These are phyloP conservation scores for Talaromyces pinophilus DNA, from an alignment of 2,329 filamentous ascomycete genomes.

Conservation along the genomic window DNA sequence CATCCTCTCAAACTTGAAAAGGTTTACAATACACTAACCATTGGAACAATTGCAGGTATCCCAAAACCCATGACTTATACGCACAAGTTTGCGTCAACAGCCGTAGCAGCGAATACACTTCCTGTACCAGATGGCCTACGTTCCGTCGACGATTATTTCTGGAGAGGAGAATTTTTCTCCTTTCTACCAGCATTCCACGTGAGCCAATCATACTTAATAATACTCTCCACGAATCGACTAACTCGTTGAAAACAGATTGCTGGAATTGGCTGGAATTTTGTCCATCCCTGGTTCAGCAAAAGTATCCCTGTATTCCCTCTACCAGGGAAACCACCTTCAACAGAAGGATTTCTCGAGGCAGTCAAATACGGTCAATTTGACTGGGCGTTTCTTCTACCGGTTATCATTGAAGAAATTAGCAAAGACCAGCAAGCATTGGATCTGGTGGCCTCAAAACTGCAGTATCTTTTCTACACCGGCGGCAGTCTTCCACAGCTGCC, in stretches of 20 bases:
- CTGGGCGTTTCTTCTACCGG: constrained; percentile 10
- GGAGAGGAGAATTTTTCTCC: constrained; percentile 7
- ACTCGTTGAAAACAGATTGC: constrained; percentile 6
- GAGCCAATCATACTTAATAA: not conserved
- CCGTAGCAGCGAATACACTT: not conserved
- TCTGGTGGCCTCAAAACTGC: not conserved
- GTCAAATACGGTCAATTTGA: not conserved
- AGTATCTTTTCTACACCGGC: constrained; percentile 5
- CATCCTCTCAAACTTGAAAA: not conserved
- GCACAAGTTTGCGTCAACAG: not conserved
- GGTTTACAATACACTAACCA: not conserved
- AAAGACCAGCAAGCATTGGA: not conserved
- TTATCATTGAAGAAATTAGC: constrained; percentile 12
- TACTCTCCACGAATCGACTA: not conserved
- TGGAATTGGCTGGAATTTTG: constrained; percentile 6
- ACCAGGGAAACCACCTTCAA: constrained; percentile 7
- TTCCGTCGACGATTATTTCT: not conserved
- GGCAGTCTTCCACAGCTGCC: not conserved
- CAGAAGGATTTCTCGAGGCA: constrained; percentile 7
- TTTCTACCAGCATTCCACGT: constrained; percentile 16
- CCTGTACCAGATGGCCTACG: not conserved
- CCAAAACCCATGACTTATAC: not conserved
- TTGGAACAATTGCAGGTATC: not conserved
- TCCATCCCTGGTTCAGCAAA: not conserved
- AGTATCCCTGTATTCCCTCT: constrained; percentile 9